phyloP scores from a whole-genome alignment of 164 flowering plant species.

The Tetracentron sinense region DNA sequence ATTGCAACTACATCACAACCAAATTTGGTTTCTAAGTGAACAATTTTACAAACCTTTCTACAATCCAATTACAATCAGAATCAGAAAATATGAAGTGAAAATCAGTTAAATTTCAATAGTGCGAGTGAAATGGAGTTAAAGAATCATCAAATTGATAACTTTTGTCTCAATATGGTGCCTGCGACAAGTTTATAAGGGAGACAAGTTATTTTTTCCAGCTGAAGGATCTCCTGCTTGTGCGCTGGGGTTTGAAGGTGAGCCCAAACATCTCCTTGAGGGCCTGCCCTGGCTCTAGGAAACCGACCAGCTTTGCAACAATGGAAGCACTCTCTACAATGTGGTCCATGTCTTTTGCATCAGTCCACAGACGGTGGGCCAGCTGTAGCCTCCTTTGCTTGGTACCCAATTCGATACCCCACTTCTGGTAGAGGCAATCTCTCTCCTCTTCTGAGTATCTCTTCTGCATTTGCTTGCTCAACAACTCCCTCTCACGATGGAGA shows the following conservation, averaged over 20 bases:
- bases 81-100: too few relatives aligned
- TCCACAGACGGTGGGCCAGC: slow-evolving; percentile 60
- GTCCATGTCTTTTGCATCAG: slow-evolving; percentile 48
- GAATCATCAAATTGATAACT: not conserved
- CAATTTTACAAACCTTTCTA: too few relatives aligned
- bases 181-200: slow-evolving; percentile 30
- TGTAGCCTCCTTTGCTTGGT: slow-evolving; percentile 71
- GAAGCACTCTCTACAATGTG: slow-evolving; percentile 66
- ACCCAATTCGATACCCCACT: slow-evolving; percentile 69
- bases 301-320: slow-evolving; percentile 64
- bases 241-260: slow-evolving; percentile 70
- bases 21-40: too few relatives aligned
- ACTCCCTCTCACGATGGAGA: slow-evolving; percentile 67
- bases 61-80: too few relatives aligned
- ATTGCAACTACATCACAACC: too few relatives aligned
- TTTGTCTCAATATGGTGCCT: not conserved
- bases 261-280: slow-evolving; percentile 88
- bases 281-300: slow-evolving; percentile 52
- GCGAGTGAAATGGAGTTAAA: too few relatives aligned
- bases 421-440: slow-evolving; percentile 51
- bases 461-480: slow-evolving; percentile 63
- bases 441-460: slow-evolving; percentile 59
- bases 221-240: slow-evolving; percentile 39
- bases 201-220: slow-evolving; percentile 46
- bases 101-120: too few relatives aligned